These are phyloP conservation scores for Candida namnaoensis DNA, from an alignment of 805 yeast species.

Conservation along the genomic window DNA sequence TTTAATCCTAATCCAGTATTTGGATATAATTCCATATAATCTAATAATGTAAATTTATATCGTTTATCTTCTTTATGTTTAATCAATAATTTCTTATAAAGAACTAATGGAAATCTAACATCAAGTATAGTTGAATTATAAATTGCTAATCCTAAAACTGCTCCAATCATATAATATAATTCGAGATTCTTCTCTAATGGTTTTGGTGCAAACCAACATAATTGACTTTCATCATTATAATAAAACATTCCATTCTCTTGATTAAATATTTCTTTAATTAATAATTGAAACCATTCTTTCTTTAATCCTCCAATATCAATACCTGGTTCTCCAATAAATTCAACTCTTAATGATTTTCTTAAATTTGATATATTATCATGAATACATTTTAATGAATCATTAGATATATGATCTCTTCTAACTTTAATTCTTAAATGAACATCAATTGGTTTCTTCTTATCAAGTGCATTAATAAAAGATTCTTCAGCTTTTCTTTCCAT, in stretches of 20 bases:
- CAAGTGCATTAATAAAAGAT: slow-evolving; percentile 72
- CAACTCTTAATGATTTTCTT: slow-evolving; percentile 68
- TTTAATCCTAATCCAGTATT: slow-evolving; percentile 44
- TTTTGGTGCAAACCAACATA: slow-evolving; percentile 64
- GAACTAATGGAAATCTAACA: slow-evolving; percentile 62
- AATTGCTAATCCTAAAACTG: slow-evolving; percentile 81
- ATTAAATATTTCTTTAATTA: slow-evolving; percentile 62
- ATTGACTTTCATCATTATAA: slow-evolving; percentile 58
- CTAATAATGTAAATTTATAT: slow-evolving; percentile 43
- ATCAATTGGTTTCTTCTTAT: slow-evolving; percentile 50
- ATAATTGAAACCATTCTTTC: slow-evolving; percentile 85
- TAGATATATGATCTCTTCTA: slow-evolving; percentile 55
- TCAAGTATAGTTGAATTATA: slow-evolving; percentile 86
- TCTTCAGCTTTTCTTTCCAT: slow-evolving; percentile 88
- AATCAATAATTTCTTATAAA: slow-evolving; percentile 66
- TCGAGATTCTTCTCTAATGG: slow-evolving; percentile 36
- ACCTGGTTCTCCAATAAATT: slow-evolving; percentile 84
- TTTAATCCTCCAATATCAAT: slow-evolving; percentile 92
- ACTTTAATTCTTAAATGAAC: slow-evolving; percentile 64
- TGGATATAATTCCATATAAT: slow-evolving; percentile 65
- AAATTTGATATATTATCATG: slow-evolving; percentile 49
- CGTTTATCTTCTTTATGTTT: slow-evolving; percentile 10
- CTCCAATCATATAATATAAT: slow-evolving; percentile 72
- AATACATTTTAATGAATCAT: slow-evolving; percentile 65
- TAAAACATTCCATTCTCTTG: slow-evolving; percentile 61